Conservation (phyloP, 768 basidiomycete genomes). For the Boletus pseudo-olivaceus region DNA sequence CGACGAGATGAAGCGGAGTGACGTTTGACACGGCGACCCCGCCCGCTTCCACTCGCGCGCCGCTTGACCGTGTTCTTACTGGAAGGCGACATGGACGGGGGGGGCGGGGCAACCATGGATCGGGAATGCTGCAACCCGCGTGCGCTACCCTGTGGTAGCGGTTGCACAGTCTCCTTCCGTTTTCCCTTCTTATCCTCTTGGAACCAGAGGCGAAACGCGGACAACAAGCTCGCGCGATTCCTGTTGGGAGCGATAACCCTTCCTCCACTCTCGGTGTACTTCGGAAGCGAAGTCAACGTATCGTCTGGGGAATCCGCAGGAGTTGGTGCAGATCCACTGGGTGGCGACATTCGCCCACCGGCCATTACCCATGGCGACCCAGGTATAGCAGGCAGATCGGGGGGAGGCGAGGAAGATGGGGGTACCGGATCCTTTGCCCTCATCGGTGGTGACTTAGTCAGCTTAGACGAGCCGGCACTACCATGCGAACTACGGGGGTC, state of each 20-base stretch:
- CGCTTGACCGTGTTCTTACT: constrained; percentile 45
- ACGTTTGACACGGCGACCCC: constrained; percentile 58
- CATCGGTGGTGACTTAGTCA: constrained; percentile 68
- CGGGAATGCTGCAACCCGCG: constrained; percentile 25
- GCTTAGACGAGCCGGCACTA: constrained; percentile 52
- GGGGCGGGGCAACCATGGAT: constrained; percentile 22
- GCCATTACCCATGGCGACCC: constrained; percentile 78
- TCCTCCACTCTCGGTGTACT: constrained; percentile 31
- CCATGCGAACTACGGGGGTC: constrained; percentile 67
- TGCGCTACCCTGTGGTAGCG: constrained; percentile 19
- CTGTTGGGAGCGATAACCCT: constrained; percentile 41
- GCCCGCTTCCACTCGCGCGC: constrained; percentile 43
- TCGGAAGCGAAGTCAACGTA: constrained; percentile 48
- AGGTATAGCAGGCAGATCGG: constrained; percentile 33
- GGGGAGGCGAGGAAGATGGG: constrained; percentile 51
- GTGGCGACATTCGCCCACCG: constrained; percentile 39
- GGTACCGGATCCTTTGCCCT: constrained; percentile 45
- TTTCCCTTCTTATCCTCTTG: constrained; percentile 89
- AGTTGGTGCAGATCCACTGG: constrained; percentile 37
- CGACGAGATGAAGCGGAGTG: constrained; percentile 78
- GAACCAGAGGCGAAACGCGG: constrained; percentile 89
- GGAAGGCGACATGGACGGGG: constrained; percentile 28
- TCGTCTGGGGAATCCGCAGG: constrained; percentile 53
- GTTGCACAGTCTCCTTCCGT: constrained; percentile 49
- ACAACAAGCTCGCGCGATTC: constrained; percentile 76